Base-by-base conservation (phyloP, 225 moss, liverwort and hornwort species). In the Anthoceros angustus region DNA sequence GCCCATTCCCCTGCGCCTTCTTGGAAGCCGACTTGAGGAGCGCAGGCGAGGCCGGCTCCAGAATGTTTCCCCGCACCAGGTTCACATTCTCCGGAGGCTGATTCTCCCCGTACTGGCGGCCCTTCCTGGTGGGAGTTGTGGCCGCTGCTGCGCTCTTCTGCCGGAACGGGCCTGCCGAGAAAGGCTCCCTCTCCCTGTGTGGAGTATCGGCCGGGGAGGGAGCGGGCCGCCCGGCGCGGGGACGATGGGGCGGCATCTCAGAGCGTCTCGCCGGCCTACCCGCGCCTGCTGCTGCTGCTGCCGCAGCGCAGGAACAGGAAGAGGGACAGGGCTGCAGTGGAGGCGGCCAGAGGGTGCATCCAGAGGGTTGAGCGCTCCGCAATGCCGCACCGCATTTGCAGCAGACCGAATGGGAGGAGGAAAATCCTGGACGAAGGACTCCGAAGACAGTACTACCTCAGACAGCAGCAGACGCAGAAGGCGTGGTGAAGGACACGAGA, bases 151-250 rank as follows among this genome's bases (percentile, higher is more conserved):
- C 32, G 32, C 32, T 86, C 45, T 65, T 77, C 21, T 80, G 89
- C 0, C 89, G 78, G 8, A 80, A 41, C 6, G 91, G 85, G 7
- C 92, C 85, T 0, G 80, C 42, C 6, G 76, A 75, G 23, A 93
- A 87, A 5, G 93, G 89, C 66, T 93, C 93, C 42, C 84, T 87
- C 42, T 89, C 86, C 12, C 50, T 78, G 12, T 60, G 79, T 69
- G 72, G 69, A 65, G 61, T 67, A 21, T 43, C 83, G 12, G 48
- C 60, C 61, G 77, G 72, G 24, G 75, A 68, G 39, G 64, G 20
- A 20, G 62, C 67, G 41, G 78, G 81, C 5, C 92, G 88, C 43
- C 76, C 67, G 24, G 78, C 73, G 45, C 87, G 79, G 14, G 93
- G 83, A 65, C 82, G 80, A 40, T 63, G 49, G 16, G 71, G 69